Conservation (phyloP, 2,329 filamentous ascomycete genomes). For the Chrysoporthe cubensis region DNA sequence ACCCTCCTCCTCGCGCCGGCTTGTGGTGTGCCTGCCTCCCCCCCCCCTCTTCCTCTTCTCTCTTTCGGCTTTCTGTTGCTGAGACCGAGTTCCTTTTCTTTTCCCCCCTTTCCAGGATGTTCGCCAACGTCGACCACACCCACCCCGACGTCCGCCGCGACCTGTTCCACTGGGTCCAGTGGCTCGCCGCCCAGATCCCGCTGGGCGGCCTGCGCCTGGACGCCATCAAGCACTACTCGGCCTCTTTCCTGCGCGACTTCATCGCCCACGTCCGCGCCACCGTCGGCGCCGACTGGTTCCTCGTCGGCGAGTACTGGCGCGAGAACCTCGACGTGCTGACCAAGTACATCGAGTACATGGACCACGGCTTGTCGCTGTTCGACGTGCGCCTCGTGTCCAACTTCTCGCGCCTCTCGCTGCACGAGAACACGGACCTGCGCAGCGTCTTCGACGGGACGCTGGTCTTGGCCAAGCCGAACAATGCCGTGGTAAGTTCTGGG, state of each 20-base stretch:
- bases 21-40: no score
- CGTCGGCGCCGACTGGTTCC: slow-evolving; percentile 58
- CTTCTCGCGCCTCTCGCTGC: slow-evolving; percentile 62
- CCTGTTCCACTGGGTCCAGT: slow-evolving; percentile 39
- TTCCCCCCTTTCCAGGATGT: slow-evolving; percentile 36
- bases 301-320: slow-evolving; percentile 73
- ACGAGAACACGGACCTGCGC: slow-evolving; percentile 59
- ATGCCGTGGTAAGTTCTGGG: slow-evolving; percentile 55
- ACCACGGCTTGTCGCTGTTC: slow-evolving; percentile 61
- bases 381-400: slow-evolving; percentile 70
- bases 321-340: slow-evolving; percentile 59
- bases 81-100: neutral
- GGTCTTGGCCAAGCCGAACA: slow-evolving; percentile 53
- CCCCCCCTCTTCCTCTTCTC: no score
- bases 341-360: slow-evolving; percentile 60
- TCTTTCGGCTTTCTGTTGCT: neutral
- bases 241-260: slow-evolving; percentile 38
- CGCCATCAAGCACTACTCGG: slow-evolving; percentile 43
- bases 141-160: slow-evolving; percentile 40
- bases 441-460: slow-evolving; percentile 62
- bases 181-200: slow-evolving; percentile 37
- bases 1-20: neutral
- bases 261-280: slow-evolving; percentile 34
- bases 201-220: slow-evolving; percentile 41
- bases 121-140: slow-evolving; percentile 40